These are phyloP conservation scores for Talaromyces adpressus DNA, from an alignment of 495 filamentous ascomycete genomes.

Conservation along the genomic window DNA sequence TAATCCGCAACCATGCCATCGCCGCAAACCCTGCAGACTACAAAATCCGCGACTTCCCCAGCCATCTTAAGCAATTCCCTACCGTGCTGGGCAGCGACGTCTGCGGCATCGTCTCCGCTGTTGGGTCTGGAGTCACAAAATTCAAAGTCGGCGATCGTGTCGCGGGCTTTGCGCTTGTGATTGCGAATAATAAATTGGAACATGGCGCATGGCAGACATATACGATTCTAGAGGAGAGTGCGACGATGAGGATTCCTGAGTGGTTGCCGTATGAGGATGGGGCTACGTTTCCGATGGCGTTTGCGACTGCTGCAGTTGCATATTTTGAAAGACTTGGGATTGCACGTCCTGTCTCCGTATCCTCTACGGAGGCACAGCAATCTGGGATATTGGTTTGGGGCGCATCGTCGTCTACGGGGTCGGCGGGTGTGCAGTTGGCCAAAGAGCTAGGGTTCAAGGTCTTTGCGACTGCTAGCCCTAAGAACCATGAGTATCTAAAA, in stretches of 20 bases:
- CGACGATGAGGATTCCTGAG: conserved; percentile 24
- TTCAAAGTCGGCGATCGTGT: conserved; percentile 39
- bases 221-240: conserved; percentile 17
- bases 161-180: conserved; percentile 17
- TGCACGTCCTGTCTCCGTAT: not conserved
- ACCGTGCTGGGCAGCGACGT: conserved; percentile 32
- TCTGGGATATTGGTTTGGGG: conserved; percentile 41
- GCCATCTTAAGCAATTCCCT: conserved; percentile 30
- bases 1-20: conserved; percentile 31
- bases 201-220: conserved; percentile 38
- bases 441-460: conserved; percentile 33
- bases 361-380: not conserved
- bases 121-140: conserved; percentile 22
- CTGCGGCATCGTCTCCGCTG: conserved; percentile 29
- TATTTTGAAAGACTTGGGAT: conserved; percentile 10
- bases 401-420: conserved; percentile 36
- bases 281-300: conserved; percentile 30
- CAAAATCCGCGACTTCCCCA: conserved; percentile 19
- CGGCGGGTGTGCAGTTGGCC: conserved; percentile 33
- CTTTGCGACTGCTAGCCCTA: conserved; percentile 40
- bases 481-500: conserved; percentile 36
- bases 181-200: conserved; percentile 13
- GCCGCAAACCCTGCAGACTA: conserved; percentile 38
- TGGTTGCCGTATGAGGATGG: conserved; percentile 30
- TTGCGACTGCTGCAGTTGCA: conserved; percentile 22